Evolutionary conservation across 306 rosid species (phyloP), one percentile per base, ranked within the genome.

Genomic region (Begonia loranthoides): DNA sequence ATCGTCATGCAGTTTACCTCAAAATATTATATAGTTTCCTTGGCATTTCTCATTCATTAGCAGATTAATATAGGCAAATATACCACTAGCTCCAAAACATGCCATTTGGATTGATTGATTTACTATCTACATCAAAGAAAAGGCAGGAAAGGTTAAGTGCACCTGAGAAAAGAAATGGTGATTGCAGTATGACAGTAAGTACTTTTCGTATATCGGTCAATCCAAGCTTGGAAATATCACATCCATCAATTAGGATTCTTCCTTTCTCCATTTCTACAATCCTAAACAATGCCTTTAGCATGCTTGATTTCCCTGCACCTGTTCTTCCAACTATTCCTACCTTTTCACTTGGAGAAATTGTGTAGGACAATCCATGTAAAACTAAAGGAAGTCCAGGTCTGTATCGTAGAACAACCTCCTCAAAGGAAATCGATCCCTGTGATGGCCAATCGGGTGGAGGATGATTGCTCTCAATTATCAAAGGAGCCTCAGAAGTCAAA

Each of bases 401-500:
- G 22, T 74, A 72, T 43, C 80, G 79, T 41, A 67, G 57, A 34
- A 51, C 66, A 70, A 61, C 73, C 50, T 73, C 54, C 64, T 64
- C 72, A 62, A 65, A 81, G 49, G 56, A 64, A 19, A 74, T 66
- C 38, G 61, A 57, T 51, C 79, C 79, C 13, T 57, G 55, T 44
- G 75, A 74, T 57, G 79, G 79, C 79, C 79, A 74, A 9, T 55
- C 75, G 2, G 75, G 75, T 52, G 79, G 73, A 17, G 79, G 79
- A 43, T 72, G 75, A 55, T 65, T 74, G 61, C 47, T 33, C 61
- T 73, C 72, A 62, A 69, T 64, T n/a, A n/a, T n/a, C n/a, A n/a
- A n/a, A n/a, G 73, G 65, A 49, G 72, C 73, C 60, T 69, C 97
- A 1, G 97, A 67, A 51, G 94, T 94, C 67, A 89, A 76, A 61